Conservation (phyloP, 2,329 filamentous ascomycete species). For the Colletotrichum eremochloae region DNA sequence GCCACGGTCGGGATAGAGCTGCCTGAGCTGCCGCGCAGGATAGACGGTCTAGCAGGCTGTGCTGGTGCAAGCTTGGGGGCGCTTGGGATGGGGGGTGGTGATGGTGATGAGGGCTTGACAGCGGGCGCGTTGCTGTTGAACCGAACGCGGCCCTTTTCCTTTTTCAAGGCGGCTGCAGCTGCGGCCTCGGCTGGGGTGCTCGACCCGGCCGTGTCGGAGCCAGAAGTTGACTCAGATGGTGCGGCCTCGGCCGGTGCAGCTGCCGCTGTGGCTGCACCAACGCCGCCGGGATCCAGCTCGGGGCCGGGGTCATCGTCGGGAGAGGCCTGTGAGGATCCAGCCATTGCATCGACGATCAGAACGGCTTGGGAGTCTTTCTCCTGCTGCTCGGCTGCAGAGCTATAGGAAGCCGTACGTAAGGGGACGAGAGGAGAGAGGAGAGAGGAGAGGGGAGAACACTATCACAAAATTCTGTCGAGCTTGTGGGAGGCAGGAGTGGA, state of each 20-base stretch:
- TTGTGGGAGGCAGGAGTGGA: slow-evolving; percentile 35
- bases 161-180: slow-evolving; percentile 49
- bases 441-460: neutral
- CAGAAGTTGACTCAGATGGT: slow-evolving; percentile 8
- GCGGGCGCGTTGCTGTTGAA: slow-evolving; percentile 61
- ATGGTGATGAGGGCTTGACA: slow-evolving; percentile 47
- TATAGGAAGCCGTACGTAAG: neutral
- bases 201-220: slow-evolving; percentile 13
- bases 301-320: slow-evolving; percentile 41
- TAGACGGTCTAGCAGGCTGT: slow-evolving; percentile 49
- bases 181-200: slow-evolving; percentile 31
- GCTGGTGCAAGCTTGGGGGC: slow-evolving; percentile 17
- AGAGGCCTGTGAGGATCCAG: slow-evolving; percentile 28
- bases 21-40: slow-evolving; percentile 58
- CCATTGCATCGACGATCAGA: slow-evolving; percentile 42
- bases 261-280: slow-evolving; percentile 13
- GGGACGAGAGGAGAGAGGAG: neutral
- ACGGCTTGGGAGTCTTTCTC: neutral
- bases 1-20: slow-evolving; percentile 52
- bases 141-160: slow-evolving; percentile 62
- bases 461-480: slow-evolving; percentile 12
- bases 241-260: slow-evolving; percentile 17
- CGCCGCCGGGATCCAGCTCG: slow-evolving; percentile 30
- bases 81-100: slow-evolving; percentile 37
- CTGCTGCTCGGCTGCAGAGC: slow-evolving; percentile 16